Conservation (phyloP, 2,329 filamentous ascomycete genomes). For the Fusarium citri region DNA sequence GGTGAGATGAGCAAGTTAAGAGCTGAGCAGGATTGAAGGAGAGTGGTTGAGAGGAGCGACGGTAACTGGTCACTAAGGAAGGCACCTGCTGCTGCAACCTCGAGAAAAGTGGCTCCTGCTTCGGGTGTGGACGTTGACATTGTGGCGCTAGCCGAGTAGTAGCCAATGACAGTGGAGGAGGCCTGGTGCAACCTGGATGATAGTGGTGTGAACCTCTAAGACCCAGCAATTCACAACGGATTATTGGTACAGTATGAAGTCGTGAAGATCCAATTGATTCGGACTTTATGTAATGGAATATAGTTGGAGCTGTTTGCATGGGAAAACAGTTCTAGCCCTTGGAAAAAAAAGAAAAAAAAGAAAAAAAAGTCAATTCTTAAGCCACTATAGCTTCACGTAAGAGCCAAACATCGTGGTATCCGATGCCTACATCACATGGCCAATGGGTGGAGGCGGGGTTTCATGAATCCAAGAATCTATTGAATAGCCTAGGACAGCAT, state of each 20-base stretch:
- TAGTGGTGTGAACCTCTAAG: neutral
- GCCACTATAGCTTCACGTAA: neutral
- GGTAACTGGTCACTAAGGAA: conserved; percentile 27
- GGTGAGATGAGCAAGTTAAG: conserved; percentile 21
- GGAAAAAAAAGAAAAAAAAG: too few species aligned
- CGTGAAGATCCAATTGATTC: neutral
- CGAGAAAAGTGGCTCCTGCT: conserved; percentile 26
- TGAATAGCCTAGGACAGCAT: neutral
- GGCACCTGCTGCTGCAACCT: conserved; percentile 29
- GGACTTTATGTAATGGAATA: too few species aligned
- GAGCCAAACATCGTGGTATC: neutral
- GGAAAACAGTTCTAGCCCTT: neutral
- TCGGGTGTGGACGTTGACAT: conserved; percentile 18
- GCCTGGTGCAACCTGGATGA: neutral
- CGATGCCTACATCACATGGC: neutral
- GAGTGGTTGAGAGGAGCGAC: conserved; percentile 23
- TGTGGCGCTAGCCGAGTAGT: conserved; percentile 15
- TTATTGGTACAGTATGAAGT: neutral
- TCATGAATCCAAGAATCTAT: neutral
- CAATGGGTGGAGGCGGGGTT: neutral
- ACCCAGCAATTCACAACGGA: neutral
- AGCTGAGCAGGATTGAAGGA: conserved; percentile 9
- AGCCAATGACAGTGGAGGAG: conserved; percentile 9
- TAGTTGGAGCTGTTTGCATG: neutral
- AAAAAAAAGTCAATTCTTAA: too few species aligned